A percentile compares a stretch with the other conserved stretches of the same genome.
phyloP scores from a whole-genome alignment of 2,329 filamentous ascomycete genomes.

The Ustulina deusta region DNA sequence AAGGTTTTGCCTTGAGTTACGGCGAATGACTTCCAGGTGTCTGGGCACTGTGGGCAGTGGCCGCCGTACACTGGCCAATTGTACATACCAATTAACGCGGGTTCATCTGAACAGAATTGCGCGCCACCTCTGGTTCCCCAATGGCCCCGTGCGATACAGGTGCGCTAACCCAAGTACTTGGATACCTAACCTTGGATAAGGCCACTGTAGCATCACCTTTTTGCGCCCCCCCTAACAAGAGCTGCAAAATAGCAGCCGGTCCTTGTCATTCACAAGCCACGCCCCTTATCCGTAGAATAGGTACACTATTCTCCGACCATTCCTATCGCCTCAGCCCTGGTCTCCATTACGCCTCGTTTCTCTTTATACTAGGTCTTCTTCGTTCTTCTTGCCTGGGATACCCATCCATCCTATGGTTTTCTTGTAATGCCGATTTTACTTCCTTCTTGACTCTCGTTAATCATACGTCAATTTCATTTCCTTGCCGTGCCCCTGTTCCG shows the following conservation, averaged over 20 bases:
- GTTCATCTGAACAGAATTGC: neutral
- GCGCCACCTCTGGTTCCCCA: neutral
- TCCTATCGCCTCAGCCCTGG: conserved; percentile 24
- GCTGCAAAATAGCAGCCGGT: conserved; percentile 37
- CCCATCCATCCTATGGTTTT: conserved; percentile 33
- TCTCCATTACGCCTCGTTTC: conserved; percentile 26
- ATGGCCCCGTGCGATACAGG: no score
- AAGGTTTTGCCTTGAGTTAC: neutral
- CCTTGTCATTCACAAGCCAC: conserved; percentile 31
- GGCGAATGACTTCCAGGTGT: no score
- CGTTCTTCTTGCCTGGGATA: conserved; percentile 41
- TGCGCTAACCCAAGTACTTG: conserved; percentile 43
- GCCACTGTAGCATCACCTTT: conserved; percentile 52
- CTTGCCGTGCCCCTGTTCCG: conserved; percentile 31
- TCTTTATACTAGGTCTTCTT: conserved; percentile 33
- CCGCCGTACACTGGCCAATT: neutral
- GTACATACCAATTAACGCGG: conserved; percentile 2
- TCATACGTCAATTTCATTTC: conserved; percentile 41
- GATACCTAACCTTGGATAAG: no score
- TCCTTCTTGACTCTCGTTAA: conserved; percentile 59
- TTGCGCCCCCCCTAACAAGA: conserved; percentile 5
- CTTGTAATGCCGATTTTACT: conserved; percentile 56
- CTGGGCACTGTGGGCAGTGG: no score
- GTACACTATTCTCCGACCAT: conserved; percentile 23
- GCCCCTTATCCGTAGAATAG: conserved; percentile 30